These are phyloP conservation scores for Talaromyces adpressus DNA, from an alignment of 495 filamentous ascomycete genomes.

Conservation along the genomic window DNA sequence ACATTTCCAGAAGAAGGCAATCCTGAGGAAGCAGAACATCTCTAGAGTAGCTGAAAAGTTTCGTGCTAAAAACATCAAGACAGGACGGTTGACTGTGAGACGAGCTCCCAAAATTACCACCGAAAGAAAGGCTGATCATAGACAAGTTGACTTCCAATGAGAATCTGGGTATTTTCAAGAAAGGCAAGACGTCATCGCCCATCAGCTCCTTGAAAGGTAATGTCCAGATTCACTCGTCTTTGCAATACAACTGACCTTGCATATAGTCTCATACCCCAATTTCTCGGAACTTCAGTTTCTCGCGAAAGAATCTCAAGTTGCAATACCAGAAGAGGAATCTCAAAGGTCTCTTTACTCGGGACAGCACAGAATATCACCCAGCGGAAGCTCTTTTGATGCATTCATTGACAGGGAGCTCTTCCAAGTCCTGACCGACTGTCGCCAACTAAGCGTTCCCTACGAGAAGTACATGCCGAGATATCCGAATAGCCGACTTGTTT, in stretches of 20 bases:
- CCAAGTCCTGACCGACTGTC: neutral
- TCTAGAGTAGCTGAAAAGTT: conserved; percentile 51
- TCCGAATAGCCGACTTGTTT: neutral
- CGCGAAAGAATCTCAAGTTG: conserved; percentile 6
- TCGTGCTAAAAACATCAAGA: conserved; percentile 54
- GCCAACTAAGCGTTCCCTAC: neutral
- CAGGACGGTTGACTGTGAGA: conserved; percentile 55
- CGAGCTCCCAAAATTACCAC: neutral
- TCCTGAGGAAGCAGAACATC: neutral
- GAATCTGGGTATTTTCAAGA: conserved; percentile 60
- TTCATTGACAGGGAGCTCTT: conserved; percentile 1
- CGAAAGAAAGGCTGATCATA: conserved; percentile 14
- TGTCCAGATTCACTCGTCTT: conserved; percentile 13
- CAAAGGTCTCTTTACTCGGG: neutral
- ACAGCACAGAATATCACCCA: neutral
- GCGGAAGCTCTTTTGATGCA: neutral
- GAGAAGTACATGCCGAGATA: neutral
- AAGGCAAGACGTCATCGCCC: conserved; percentile 58
- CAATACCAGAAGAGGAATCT: neutral
- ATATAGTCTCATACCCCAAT: conserved; percentile 53
- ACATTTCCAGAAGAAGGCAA: neutral
- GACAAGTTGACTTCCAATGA: conserved; percentile 43
- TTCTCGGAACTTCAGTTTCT: conserved; percentile 67
- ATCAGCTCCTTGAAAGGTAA: conserved; percentile 38
- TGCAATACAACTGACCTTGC: conserved; percentile 2